phyloP scores from a whole-genome alignment of 805 yeast species.

The Teunomyces tritomae region DNA sequence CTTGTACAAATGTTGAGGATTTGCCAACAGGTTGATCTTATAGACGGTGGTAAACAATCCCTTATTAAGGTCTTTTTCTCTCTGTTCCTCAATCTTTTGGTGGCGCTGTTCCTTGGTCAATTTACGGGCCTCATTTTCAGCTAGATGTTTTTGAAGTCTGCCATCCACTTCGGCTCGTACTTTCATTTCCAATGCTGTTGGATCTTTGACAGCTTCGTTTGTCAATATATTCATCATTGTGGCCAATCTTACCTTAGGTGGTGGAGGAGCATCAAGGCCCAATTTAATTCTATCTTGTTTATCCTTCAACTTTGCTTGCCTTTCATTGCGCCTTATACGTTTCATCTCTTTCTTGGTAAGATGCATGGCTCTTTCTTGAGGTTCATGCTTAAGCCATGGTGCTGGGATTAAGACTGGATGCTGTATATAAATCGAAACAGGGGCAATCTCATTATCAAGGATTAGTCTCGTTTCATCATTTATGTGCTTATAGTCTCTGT shows the following conservation, averaged over 20 bases:
- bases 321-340: slow-evolving; percentile 65
- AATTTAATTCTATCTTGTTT: slow-evolving; percentile 72
- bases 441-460: slow-evolving; percentile 39
- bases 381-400: slow-evolving; percentile 51
- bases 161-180: slow-evolving; percentile 69
- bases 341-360: slow-evolving; percentile 77
- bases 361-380: slow-evolving; percentile 46
- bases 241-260: slow-evolving; percentile 80
- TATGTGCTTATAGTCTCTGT: slow-evolving; percentile 35
- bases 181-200: slow-evolving; percentile 75
- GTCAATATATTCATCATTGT: slow-evolving; percentile 86
- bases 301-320: slow-evolving; percentile 63
- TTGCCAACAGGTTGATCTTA: slow-evolving; percentile 49
- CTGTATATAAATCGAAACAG: slow-evolving; percentile 69
- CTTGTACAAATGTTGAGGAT: slow-evolving; percentile 69
- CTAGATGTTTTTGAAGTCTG: slow-evolving; percentile 57
- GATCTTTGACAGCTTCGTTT: slow-evolving; percentile 81
- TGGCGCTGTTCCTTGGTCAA: slow-evolving; percentile 55
- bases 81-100: slow-evolving; percentile 41
- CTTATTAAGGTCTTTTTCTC: slow-evolving; percentile 45
- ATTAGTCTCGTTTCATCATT: slow-evolving; percentile 23
- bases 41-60: slow-evolving; percentile 63
- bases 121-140: slow-evolving; percentile 59
- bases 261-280: slow-evolving; percentile 85
- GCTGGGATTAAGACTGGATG: slow-evolving; percentile 73